Evolutionary conservation across 805 yeast species (phyloP).

Genomic region (Myxozyma mucilagina): DNA sequence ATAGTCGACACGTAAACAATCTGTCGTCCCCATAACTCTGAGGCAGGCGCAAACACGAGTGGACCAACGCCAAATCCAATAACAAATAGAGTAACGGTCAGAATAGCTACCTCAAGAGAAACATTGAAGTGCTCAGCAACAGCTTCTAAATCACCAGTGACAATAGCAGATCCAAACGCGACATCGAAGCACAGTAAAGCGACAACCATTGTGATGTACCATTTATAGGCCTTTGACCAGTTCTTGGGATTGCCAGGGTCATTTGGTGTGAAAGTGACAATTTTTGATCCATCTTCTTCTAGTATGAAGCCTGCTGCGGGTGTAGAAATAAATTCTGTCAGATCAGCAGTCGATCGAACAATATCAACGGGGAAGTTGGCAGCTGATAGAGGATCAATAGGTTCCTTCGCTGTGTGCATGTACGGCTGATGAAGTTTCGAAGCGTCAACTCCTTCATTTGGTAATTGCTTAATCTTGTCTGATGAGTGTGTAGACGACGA

Average conservation of each 20-base stretch:
- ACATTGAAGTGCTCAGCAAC: conserved; percentile 51
- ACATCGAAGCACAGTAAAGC: conserved; percentile 59
- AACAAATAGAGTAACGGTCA: conserved; percentile 58
- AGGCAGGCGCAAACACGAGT: conserved; percentile 57
- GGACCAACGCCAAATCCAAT: conserved; percentile 65
- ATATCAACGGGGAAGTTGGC: conserved; percentile 32
- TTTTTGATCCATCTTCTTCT: conserved; percentile 27
- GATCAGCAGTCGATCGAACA: conserved; percentile 28
- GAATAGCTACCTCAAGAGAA: conserved; percentile 57
- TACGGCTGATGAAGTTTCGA: conserved; percentile 20
- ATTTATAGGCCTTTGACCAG: conserved; percentile 51
- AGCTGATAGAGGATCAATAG: conserved; percentile 28
- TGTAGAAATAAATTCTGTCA: conserved; percentile 27
- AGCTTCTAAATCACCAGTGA: conserved; percentile 61
- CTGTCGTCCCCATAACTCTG: conserved; percentile 58
- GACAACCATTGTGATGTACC: conserved; percentile 55
- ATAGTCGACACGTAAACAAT: conserved; percentile 54
- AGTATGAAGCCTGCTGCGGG: conserved; percentile 24
- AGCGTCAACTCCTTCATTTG: neutral
- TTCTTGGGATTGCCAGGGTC: conserved; percentile 39
- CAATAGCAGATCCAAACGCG: conserved; percentile 68
- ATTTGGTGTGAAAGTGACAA: conserved; percentile 31
- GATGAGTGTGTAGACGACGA: neutral
- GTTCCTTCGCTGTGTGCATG: conserved; percentile 14
- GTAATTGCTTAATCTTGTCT: neutral